Evolutionary conservation across 805 yeast species (phyloP).

Genomic region (Saturnispora gosingensis): DNA sequence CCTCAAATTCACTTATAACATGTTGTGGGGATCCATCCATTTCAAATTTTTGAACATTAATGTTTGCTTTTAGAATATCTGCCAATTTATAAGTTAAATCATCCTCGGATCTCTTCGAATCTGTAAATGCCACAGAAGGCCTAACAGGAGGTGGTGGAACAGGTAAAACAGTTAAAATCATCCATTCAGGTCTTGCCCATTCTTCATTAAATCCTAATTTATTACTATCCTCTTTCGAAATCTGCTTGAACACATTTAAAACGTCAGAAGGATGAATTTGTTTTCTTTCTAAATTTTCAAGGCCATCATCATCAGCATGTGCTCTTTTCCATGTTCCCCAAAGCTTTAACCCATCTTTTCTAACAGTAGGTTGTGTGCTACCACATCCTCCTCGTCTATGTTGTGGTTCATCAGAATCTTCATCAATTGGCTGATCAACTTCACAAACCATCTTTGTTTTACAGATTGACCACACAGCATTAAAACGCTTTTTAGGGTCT

Average conservation of each 20-base stretch:
- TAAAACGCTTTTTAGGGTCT: slow-evolving; percentile 93
- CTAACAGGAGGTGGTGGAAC: slow-evolving; percentile 99
- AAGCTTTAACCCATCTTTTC: slow-evolving; percentile 90
- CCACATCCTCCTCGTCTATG: slow-evolving; percentile 92
- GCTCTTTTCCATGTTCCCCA: slow-evolving; percentile 98
- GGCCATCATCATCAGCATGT: slow-evolving; percentile 59
- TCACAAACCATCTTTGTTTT: slow-evolving; percentile 94
- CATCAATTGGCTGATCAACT: slow-evolving; percentile 67
- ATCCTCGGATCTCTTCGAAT: slow-evolving; percentile 98
- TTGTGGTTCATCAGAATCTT: slow-evolving; percentile 30
- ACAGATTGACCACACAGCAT: slow-evolving; percentile 92
- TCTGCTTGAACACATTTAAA: slow-evolving; percentile 84
- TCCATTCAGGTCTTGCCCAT: slow-evolving; percentile 98
- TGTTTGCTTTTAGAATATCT: slow-evolving; percentile 92
- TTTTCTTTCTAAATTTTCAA: slow-evolving; percentile 84
- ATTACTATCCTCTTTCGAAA: slow-evolving; percentile 71
- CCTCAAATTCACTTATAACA: slow-evolving; percentile 92
- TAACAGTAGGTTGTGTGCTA: slow-evolving; percentile 87
- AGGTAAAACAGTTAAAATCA: slow-evolving; percentile 92
- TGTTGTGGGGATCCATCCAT: slow-evolving; percentile 99
- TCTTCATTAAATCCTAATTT: slow-evolving; percentile 88
- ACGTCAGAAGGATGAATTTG: slow-evolving; percentile 83
- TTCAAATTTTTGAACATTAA: slow-evolving; percentile 93
- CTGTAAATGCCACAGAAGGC: slow-evolving; percentile 96
- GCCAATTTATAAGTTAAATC: slow-evolving; percentile 96